A percentile compares a stretch with the other conserved stretches of the same genome.
Evolutionary conservation across 441 rosid genomes (phyloP).

Genomic region (Codiaeum variegatum): DNA sequence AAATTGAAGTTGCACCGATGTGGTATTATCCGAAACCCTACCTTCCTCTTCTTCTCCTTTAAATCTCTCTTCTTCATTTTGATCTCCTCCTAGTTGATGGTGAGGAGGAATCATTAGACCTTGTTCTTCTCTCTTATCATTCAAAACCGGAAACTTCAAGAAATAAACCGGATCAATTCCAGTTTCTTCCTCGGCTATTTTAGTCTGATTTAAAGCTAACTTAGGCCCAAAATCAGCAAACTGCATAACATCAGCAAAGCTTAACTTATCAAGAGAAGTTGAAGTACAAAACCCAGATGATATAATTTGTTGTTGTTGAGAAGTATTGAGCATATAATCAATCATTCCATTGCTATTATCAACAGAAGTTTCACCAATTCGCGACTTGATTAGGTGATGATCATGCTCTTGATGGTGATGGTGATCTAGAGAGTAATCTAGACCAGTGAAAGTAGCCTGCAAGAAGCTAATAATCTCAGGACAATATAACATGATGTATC

Average conservation of each 20-base stretch:
- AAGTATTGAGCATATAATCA: slow-evolving; percentile 59
- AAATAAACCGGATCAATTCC: slow-evolving; percentile 78
- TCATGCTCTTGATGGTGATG: slow-evolving; percentile 35
- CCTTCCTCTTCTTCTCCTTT: slow-evolving; percentile 47
- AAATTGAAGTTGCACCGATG: slow-evolving; percentile 50
- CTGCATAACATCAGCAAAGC: slow-evolving; percentile 86
- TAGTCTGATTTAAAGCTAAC: slow-evolving; percentile 53
- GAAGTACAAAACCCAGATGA: slow-evolving; percentile 42
- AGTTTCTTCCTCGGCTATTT: slow-evolving; percentile 49
- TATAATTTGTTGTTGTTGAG: slow-evolving; percentile 35
- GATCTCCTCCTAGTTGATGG: slow-evolving; percentile 33
- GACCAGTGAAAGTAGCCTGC: slow-evolving; percentile 40
- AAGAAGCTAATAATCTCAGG: slow-evolving; percentile 21
- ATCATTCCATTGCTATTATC: slow-evolving; percentile 39
- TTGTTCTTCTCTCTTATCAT: slow-evolving; percentile 47
- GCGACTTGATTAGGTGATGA: slow-evolving; percentile 25
- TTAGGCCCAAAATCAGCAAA: slow-evolving; percentile 82
- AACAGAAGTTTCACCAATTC: slow-evolving; percentile 33
- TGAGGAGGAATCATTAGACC: slow-evolving; percentile 35
- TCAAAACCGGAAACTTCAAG: slow-evolving; percentile 76
- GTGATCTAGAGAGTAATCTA: slow-evolving; percentile 41
- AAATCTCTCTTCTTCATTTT: slow-evolving; percentile 21
- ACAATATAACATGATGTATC: slow-evolving; percentile 30
- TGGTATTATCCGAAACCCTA: slow-evolving; percentile 41
- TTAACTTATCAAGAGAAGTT: slow-evolving; percentile 58